Conservation (phyloP, 768 basidiomycete species). For the Dioszegia hungarica region DNA sequence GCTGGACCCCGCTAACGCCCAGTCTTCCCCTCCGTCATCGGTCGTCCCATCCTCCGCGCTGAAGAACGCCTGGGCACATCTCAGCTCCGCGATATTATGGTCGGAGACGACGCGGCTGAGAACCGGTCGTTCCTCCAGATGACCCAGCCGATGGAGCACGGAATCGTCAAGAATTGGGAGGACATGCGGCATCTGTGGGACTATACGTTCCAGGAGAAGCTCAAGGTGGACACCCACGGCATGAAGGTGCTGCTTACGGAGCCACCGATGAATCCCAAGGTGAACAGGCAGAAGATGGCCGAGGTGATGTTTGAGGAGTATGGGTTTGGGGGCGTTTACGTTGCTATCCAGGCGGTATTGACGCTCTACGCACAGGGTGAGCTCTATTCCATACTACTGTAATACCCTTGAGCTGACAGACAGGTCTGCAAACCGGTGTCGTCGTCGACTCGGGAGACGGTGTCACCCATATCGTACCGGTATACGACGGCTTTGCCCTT, state of each 20-base stretch:
- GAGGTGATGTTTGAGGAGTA: conserved; percentile 99
- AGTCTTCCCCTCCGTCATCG: conserved; percentile 97
- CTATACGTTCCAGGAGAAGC: conserved; percentile 95
- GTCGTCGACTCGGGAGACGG: conserved; percentile 99
- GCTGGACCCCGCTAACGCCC: background rate
- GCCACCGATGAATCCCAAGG: conserved; percentile 97
- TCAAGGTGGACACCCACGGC: conserved; percentile 77
- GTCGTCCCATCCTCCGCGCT: conserved; percentile 92
- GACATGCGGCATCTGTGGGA: conserved; percentile 99
- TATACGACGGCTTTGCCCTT: conserved; percentile 92
- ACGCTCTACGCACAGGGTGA: conserved; percentile 96
- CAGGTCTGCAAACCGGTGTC: conserved; percentile 95
- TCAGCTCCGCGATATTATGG: conserved; percentile 93
- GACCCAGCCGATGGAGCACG: conserved; percentile 98
- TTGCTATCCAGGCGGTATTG: conserved; percentile 96
- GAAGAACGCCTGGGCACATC: conserved; percentile 86
- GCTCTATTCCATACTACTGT: conserved; percentile 34
- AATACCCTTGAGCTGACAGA: background rate
- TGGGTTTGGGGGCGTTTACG: conserved; percentile 89
- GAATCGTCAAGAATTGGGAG: conserved; percentile 97
- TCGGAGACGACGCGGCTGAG: conserved; percentile 92
- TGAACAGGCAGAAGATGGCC: conserved; percentile 85
- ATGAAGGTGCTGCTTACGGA: conserved; percentile 90
- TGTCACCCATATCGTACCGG: conserved; percentile 98
- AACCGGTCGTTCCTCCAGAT: conserved; percentile 94